These are phyloP conservation scores for Mycena polygramma DNA, from an alignment of 768 basidiomycete genomes.

Conservation along the genomic window DNA sequence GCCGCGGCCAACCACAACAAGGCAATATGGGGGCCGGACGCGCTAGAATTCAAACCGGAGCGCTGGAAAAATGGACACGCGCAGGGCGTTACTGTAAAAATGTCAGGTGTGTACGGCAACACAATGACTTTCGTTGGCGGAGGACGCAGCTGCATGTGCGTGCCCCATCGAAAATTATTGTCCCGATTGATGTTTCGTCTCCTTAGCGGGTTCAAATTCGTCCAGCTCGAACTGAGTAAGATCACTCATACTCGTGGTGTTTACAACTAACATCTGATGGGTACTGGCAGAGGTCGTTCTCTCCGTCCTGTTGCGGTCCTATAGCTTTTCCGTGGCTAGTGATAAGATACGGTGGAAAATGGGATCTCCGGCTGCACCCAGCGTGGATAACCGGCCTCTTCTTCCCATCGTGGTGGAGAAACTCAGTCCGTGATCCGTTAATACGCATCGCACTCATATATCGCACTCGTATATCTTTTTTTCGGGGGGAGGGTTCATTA, in stretches of 20 bases:
- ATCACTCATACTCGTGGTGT: neutral
- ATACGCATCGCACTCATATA: too few relatives aligned
- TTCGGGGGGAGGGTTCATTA: too few relatives aligned
- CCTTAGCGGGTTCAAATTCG: conserved; percentile 30
- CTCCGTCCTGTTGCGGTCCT: conserved; percentile 24
- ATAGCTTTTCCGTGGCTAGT: conserved; percentile 12
- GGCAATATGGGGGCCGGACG: conserved; percentile 26
- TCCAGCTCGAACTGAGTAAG: conserved; percentile 26
- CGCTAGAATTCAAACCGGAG: conserved; percentile 28
- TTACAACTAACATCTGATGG: neutral
- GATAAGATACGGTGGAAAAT: conserved; percentile 23
- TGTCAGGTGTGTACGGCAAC: conserved; percentile 29
- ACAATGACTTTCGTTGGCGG: conserved; percentile 31
- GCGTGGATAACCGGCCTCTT: conserved; percentile 12
- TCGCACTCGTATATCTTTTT: too few relatives aligned
- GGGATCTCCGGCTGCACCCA: conserved; percentile 23
- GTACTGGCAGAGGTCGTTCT: conserved; percentile 18
- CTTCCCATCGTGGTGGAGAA: conserved; percentile 24
- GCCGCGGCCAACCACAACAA: conserved; percentile 25
- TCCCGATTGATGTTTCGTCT: neutral
- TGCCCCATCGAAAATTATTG: neutral
- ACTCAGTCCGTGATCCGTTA: too few relatives aligned
- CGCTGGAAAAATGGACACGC: conserved; percentile 23
- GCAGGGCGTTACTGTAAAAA: conserved; percentile 15
- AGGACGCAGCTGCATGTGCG: conserved; percentile 29